Percentiles rank a stretch among this genome's conserved stretches.
These are phyloP conservation scores for Plectosphaerella plurivora DNA, from an alignment of 2,329 filamentous ascomycete genomes.

Conservation along the genomic window DNA sequence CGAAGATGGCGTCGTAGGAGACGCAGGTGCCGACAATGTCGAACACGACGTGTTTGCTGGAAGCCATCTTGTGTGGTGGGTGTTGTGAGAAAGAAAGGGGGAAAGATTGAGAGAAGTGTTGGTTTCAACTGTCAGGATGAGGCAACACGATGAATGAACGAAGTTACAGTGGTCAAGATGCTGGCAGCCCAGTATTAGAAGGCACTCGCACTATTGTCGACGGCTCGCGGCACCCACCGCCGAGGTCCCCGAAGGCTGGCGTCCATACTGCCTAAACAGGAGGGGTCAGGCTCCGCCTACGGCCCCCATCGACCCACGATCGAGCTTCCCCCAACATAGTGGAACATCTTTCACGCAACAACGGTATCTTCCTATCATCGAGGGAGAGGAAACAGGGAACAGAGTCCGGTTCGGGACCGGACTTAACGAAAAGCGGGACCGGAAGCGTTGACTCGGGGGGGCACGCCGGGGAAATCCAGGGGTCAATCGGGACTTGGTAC, in stretches of 20 bases:
- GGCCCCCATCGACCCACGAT: not conserved
- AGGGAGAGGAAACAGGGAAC: not conserved
- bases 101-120: not conserved
- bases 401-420: not conserved
- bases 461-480: not conserved
- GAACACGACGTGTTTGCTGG: constrained; percentile 40
- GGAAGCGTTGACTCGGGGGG: not conserved
- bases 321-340: not conserved
- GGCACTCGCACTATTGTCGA: too few species aligned
- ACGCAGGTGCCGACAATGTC: constrained; percentile 49
- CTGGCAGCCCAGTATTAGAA: not conserved
- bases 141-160: not conserved
- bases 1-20: constrained; percentile 37
- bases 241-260: too few species aligned
- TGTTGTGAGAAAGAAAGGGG: not conserved
- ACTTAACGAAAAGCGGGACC: not conserved
- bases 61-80: not conserved
- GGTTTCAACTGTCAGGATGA: not conserved
- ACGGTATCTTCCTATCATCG: not conserved
- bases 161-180: not conserved
- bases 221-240: too few species aligned
- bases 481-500: not conserved
- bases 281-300: not conserved
- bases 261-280: too few species aligned
- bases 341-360: not conserved